Evolutionary conservation across 805 yeast genomes (phyloP), one percentile per base, ranked within the genome.

Genomic region (Wickerhamiella nectarea): DNA sequence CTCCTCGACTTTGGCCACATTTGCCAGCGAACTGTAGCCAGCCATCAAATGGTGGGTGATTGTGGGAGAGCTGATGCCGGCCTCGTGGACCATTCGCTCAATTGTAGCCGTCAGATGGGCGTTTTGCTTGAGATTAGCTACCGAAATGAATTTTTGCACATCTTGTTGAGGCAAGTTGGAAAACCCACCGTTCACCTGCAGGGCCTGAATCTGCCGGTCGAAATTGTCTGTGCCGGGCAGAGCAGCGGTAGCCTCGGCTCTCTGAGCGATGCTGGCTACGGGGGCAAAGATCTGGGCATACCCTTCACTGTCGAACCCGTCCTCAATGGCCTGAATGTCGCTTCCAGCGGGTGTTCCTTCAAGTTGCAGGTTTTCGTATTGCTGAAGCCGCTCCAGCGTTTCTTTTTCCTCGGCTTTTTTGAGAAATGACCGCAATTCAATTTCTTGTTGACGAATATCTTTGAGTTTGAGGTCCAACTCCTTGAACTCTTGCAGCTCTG

Each of bases 21-120:
- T 33, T 1, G 61, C 59, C 3, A 20, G 24, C 12, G 54, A 51
- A 1, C 66, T 66, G 44, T 62, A 60, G 1, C 58, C 60, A 8
- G 58, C 56, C 55, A 62, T 57, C 20, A 58, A 45, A 6, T 46
- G 39, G 29, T 63, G 60, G 24, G 43, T 18, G 2, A 55, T 46
- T 15, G 45, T 45, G 24, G 54, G 34, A 5, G 48, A 51, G 15
- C 14, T n/a, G 8, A 54, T 20, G 3, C 36, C 40, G 3, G 58
- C 56, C 2, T 42, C 52, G 1, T 43, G 35, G 29, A 58, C 37
- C 55, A 58, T 50, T 6, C 46, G 44, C 21, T 55, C 54, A 3
- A 63, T 44, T 17, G 38, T 19, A 1, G 46, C 38, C 5, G 52
- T 50, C 3, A 48, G 33, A 1, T 21, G 8, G 1, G 56, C 51